Evolutionary conservation across 2,329 filamentous ascomycete genomes (phyloP).

Genomic region (Stylonectria norvegica): DNA sequence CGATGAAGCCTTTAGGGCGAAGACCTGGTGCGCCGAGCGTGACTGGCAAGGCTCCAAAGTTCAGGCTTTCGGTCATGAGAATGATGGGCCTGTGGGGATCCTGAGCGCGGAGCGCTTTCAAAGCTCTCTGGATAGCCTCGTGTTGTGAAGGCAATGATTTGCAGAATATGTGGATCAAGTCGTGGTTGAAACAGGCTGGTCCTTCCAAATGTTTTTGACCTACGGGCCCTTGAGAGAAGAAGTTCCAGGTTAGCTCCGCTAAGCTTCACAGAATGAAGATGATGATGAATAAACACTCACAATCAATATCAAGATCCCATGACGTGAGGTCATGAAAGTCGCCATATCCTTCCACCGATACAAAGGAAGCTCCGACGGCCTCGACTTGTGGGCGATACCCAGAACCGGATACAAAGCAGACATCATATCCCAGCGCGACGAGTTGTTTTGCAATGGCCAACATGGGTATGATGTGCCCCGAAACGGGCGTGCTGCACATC

Average conservation of each 20-base stretch:
- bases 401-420: background rate
- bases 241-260: too few relatives aligned
- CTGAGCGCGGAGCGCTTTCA: background rate
- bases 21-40: background rate
- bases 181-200: background rate
- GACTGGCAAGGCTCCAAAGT: background rate
- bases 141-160: background rate
- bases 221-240: too few relatives aligned
- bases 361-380: background rate
- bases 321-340: background rate
- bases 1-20: background rate
- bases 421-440: background rate
- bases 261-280: background rate
- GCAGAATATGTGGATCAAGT: background rate
- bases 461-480: background rate
- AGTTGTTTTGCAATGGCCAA: background rate
- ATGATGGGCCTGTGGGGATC: background rate
- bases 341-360: background rate
- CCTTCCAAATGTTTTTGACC: too few relatives aligned
- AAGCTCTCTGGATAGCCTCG: background rate
- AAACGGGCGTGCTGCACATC: background rate
- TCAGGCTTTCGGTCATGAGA: background rate
- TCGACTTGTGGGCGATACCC: background rate
- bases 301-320: background rate
- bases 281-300: background rate